Percentiles rank a stretch among this genome's conserved stretches.
Conservation (phyloP, 306 rosid genomes). For the Astragalus membranaceus region DNA sequence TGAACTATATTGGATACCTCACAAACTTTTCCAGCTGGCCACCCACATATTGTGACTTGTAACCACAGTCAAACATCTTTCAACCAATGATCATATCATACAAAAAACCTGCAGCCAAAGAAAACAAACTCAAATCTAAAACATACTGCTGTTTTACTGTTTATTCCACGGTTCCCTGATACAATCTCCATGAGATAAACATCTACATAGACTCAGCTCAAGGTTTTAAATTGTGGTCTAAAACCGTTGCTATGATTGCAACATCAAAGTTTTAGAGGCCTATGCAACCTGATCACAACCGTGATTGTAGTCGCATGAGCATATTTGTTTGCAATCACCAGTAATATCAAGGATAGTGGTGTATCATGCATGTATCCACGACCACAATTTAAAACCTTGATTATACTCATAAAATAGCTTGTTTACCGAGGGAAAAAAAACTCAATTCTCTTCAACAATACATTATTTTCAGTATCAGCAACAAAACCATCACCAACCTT, state of each 20-base stretch:
- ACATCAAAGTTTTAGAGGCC: not conserved
- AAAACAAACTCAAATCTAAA: not conserved
- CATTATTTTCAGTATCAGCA: not conserved
- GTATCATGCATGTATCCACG: not conserved
- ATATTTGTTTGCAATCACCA: not conserved
- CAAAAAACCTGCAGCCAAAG: conserved; percentile 37
- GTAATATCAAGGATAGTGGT: not conserved
- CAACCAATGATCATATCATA: conserved; percentile 22
- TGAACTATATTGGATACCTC: conserved; percentile 39
- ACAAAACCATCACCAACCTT: not conserved
- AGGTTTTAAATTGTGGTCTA: not conserved
- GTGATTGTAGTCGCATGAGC: not conserved
- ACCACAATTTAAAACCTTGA: too few species aligned
- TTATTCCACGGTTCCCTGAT: not conserved
- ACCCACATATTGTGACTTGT: conserved; percentile 53
- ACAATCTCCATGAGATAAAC: not conserved
- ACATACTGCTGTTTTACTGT: not conserved
- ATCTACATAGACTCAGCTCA: not conserved
- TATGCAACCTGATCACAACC: not conserved
- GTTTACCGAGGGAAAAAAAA: not conserved
- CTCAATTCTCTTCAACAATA: not conserved
- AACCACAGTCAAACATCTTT: conserved; percentile 54
- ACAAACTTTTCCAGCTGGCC: conserved; percentile 66
- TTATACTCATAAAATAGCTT: not conserved
- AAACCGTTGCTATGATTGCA: not conserved